Evolutionary conservation across 805 yeast genomes (phyloP).

Genomic region (Yarrowia sp.): DNA sequence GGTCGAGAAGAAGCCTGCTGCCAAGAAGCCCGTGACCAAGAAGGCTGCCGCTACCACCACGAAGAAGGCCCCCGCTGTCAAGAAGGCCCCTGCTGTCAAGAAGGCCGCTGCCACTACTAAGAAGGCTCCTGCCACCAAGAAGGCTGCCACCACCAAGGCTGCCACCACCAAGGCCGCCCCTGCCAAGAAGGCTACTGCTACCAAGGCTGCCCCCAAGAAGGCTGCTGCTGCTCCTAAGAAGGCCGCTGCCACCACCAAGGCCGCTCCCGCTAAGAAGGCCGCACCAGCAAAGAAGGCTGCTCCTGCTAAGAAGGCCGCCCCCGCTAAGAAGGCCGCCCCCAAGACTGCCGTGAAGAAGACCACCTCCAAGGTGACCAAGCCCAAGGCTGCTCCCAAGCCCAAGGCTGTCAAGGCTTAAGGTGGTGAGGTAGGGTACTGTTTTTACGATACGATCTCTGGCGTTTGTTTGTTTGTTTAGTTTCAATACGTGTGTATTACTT

Average conservation of each 20-base stretch:
- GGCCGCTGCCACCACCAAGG: conserved; percentile 43
- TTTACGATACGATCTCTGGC: conserved; percentile 29
- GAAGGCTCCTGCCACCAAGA: conserved; percentile 46
- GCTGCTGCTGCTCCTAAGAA: conserved; percentile 45
- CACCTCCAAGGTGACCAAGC: conserved; percentile 45
- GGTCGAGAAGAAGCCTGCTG: conserved; percentile 50
- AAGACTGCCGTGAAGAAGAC: conserved; percentile 46
- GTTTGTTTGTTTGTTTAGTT: conserved; percentile 37
- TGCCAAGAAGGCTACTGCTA: neutral
- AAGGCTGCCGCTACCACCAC: conserved; percentile 43
- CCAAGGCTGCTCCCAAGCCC: conserved; percentile 45
- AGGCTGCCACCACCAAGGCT: conserved; percentile 42
- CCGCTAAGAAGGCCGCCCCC: conserved; percentile 45
- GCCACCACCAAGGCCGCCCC: conserved; percentile 36
- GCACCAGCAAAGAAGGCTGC: conserved; percentile 45
- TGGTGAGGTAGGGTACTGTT: conserved; percentile 5
- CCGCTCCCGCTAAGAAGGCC: conserved; percentile 47
- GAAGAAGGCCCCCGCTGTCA: conserved; percentile 46
- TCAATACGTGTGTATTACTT: conserved; percentile 37
- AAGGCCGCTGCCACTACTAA: conserved; percentile 45
- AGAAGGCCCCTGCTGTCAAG: conserved; percentile 45
- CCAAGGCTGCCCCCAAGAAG: conserved; percentile 2
- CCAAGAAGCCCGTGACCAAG: conserved; percentile 42
- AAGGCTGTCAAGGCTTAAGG: conserved; percentile 46
- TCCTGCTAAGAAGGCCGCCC: conserved; percentile 48